Evolutionary conservation across 257 asterid species (phyloP), one percentile per base, ranked within the genome.

Genomic region (Scutellaria barbata): DNA sequence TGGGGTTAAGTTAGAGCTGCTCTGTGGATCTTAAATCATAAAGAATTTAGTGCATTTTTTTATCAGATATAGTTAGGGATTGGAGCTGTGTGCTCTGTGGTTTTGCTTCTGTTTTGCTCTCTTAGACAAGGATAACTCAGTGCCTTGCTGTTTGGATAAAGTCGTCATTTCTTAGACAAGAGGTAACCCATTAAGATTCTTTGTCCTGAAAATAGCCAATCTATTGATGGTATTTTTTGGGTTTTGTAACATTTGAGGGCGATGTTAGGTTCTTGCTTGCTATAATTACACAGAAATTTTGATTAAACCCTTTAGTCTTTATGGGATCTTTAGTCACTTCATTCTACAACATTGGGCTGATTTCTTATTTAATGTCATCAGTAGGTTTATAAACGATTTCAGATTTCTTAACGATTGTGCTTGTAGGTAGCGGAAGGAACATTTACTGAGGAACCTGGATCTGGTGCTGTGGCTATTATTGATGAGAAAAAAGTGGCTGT

Each of bases 381-480:
- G 18, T 56, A 39, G 53, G 65, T 50, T 57, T 43, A 43, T 13
- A 51, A 72, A 50, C 55, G 35, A 25, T 40, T 66, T 51, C 62
- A 55, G 55, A 71, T 48, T 62, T 53, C 63, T 43, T 20, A 22
- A 57, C 39, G 39, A 56, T 74, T 71, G 42, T 80, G 63, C 66
- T 77, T 84, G 80, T 83, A 94, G 98, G 90, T 80, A 42, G 77
- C 41, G 8, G 98, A 89, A 75, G 97, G 98, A 79, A 84, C 99
- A 74, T 95, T 80, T 71, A 77, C 72, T 47, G 99, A 95, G 88
- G 99, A 95, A 80, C 98, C 99, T 56, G 99, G 98, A 69, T 95
- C 98, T 69, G 99, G 99, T 84, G 99, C 98, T 10, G 88, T 85
- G 54, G 99, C 97, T 73, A 69, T 75, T 80, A 69, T 92, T 80